A percentile compares a stretch with the other conserved stretches of the same genome.
Conservation (phyloP, 805 yeast species). For the Huiozyma naganishii region DNA sequence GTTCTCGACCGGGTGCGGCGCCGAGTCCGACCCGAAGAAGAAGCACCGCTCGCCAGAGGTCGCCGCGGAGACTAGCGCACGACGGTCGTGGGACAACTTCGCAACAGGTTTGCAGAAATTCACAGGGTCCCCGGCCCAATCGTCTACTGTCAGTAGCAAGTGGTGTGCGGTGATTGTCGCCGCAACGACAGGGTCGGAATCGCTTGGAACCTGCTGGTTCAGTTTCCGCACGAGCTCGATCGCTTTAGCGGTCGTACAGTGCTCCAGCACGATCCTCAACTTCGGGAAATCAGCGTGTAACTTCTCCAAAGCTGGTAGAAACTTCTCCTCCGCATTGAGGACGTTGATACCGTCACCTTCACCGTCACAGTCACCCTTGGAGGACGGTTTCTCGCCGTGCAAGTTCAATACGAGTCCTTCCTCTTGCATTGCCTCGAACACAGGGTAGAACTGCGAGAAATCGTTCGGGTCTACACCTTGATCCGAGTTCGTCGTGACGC, state of each 20-base stretch:
- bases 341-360: constrained; percentile 60
- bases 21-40: constrained; percentile 95
- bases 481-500: constrained; percentile 91
- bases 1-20: constrained; percentile 83
- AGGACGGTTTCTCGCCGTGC: constrained; percentile 91
- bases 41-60: constrained; percentile 85
- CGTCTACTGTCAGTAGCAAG: constrained; percentile 74
- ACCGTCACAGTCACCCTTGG: constrained; percentile 23
- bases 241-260: constrained; percentile 89
- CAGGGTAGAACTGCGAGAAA: constrained; percentile 77
- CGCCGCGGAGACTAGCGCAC: constrained; percentile 78
- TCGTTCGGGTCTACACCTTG: constrained; percentile 92
- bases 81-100: constrained; percentile 74
- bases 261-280: constrained; percentile 80
- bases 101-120: constrained; percentile 98
- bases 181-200: constrained; percentile 49
- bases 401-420: constrained; percentile 70
- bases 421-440: constrained; percentile 80
- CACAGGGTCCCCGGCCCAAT: constrained; percentile 94
- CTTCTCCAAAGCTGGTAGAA: constrained; percentile 76
- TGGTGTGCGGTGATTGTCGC: constrained; percentile 97
- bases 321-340: constrained; percentile 85
- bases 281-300: constrained; percentile 77
- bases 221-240: constrained; percentile 63
- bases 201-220: constrained; percentile 33